A percentile compares a stretch with the other conserved stretches of the same genome.
Evolutionary conservation across 768 basidiomycete species (phyloP).

Genomic region (Galerina marginata): DNA sequence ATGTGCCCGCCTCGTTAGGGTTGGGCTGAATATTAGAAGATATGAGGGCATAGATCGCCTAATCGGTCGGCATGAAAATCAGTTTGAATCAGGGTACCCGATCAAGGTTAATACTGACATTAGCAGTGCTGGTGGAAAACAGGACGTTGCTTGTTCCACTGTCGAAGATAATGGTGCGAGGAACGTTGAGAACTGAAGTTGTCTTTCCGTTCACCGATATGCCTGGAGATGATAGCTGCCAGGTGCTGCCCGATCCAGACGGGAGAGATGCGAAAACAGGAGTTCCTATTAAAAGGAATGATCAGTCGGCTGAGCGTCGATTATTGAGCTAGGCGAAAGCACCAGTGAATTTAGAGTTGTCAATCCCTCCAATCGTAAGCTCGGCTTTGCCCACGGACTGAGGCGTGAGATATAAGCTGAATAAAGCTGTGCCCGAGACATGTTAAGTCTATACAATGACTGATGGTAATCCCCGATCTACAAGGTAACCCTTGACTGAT

Average conservation of each 20-base stretch:
- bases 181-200: slow-evolving; percentile 42
- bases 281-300: slow-evolving; percentile 36
- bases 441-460: not conserved
- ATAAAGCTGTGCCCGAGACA: slow-evolving; percentile 42
- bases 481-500: slow-evolving; percentile 54
- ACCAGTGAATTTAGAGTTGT: slow-evolving; percentile 57
- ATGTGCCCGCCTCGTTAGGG: slow-evolving; percentile 56
- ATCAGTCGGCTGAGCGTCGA: slow-evolving; percentile 12
- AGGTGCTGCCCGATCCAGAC: slow-evolving; percentile 40
- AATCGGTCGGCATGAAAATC: slow-evolving; percentile 1
- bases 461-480: slow-evolving; percentile 28
- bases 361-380: slow-evolving; percentile 58
- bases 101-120: slow-evolving; percentile 34
- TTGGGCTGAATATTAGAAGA: slow-evolving; percentile 62
- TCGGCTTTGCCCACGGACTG: slow-evolving; percentile 53
- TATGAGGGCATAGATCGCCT: slow-evolving; percentile 64
- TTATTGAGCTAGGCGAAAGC: slow-evolving; percentile 16
- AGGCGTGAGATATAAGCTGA: slow-evolving; percentile 57
- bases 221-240: slow-evolving; percentile 50
- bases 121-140: slow-evolving; percentile 52
- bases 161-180: slow-evolving; percentile 58
- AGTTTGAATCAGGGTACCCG: not conserved
- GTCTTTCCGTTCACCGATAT: slow-evolving; percentile 61
- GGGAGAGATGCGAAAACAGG: slow-evolving; percentile 49
- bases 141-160: slow-evolving; percentile 62